Evolutionary conservation across 495 filamentous ascomycete genomes (phyloP).

Genomic region (Aspergillus cristatus): DNA sequence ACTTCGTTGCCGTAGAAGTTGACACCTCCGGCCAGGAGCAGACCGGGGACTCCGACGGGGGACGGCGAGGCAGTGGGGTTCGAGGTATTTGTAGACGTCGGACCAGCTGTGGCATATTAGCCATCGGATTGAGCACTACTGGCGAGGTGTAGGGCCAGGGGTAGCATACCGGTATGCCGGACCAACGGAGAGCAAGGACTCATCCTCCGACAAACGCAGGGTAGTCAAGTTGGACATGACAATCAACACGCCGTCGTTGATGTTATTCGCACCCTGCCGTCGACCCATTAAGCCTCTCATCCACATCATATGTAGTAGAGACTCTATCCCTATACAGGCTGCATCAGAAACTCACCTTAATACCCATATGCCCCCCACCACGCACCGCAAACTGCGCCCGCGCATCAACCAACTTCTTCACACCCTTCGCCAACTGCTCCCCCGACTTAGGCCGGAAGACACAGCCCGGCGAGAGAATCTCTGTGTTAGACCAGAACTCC

Average conservation of each 20-base stretch:
- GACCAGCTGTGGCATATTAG: no score
- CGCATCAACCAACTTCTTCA: constrained; percentile 18
- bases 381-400: constrained; percentile 31
- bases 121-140: no score
- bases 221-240: constrained; percentile 41
- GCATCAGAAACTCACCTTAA: constrained; percentile 22
- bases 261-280: constrained; percentile 36
- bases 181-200: constrained; percentile 21
- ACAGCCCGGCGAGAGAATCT: constrained; percentile 24
- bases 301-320: no score
- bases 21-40: constrained; percentile 44
- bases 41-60: constrained; percentile 44
- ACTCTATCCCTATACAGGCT: constrained; percentile 1
- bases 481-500: constrained; percentile 31
- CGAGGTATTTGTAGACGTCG: constrained; percentile 43
- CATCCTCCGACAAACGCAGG: constrained; percentile 16
- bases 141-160: no score
- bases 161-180: constrained; percentile 17
- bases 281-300: no score
- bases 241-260: constrained; percentile 47
- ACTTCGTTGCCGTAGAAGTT: constrained; percentile 36
- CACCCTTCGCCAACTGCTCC: constrained; percentile 13
- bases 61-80: constrained; percentile 32
- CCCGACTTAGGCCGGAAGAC: constrained; percentile 25
- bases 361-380: constrained; percentile 32